Base-by-base conservation (phyloP, 768 basidiomycete genomes). In the Cystobasidium ongulense region DNA sequence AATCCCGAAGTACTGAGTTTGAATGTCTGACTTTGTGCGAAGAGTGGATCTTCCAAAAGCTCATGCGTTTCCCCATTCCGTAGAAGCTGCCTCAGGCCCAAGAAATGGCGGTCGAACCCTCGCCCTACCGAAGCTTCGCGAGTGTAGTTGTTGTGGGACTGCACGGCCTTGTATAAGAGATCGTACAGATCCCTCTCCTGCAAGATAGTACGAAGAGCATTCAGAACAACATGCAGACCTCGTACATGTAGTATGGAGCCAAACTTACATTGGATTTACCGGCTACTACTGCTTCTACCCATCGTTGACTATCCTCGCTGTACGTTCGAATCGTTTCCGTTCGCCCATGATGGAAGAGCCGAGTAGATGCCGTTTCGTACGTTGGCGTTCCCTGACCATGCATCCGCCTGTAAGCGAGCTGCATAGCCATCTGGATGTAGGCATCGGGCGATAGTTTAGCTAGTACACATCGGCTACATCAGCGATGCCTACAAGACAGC, bases 251-350 rank as follows among this genome's bases (percentile, higher is more conserved):
- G 4, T 62, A 27, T 38, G n/a, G 31, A n/a, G n/a, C n/a, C n/a
- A 1, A 41, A 33, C 81, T 76, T 61, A 81, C 81, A 63, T 78
- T 68, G 8, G 27, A 35, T 17, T 64, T 57, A 0, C 76, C 81
- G 75, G 7, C 50, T 33, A 90, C 81, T 92, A 99, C 97, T 21
- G 90, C 88, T 81, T 91, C 88, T 13, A 87, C 89, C 87, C 89
- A 99, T 52, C 84, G 87, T 79, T 88, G 88, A 80, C 87, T 89
- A 83, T 98, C 91, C 59, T 84, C 85, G 76, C 89, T 91, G 35
- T 88, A 89, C 75, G 87, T 87, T n/a, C 95, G 86, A 76, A 98
- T 96, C 39, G 97, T 94, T 82, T 99, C 96, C 5, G 95, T 99
- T 65, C 95, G 84, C 0, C 96, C 96, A 1, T 85, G 85, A 80